These are phyloP conservation scores for Microsporum ferrugineum DNA, from an alignment of 2,329 filamentous ascomycete species.

Conservation along the genomic window DNA sequence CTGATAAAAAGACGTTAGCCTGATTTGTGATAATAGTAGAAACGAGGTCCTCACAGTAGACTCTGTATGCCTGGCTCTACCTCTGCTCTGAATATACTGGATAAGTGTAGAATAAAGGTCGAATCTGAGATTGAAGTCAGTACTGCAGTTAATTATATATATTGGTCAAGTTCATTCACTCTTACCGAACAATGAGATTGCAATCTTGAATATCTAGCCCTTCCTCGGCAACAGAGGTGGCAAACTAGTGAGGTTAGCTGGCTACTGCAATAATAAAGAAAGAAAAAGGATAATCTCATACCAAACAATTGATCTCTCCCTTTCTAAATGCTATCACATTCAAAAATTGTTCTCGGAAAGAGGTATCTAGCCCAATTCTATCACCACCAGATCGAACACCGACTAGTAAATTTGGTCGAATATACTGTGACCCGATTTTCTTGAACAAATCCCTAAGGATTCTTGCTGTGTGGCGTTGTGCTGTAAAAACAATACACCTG, in stretches of 20 bases:
- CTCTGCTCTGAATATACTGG: slow-evolving; percentile 86
- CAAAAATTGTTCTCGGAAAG: slow-evolving; percentile 62
- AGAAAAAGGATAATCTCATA: slow-evolving; percentile 11
- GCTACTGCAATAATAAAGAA: background rate
- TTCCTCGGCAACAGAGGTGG: slow-evolving; percentile 55
- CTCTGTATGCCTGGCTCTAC: slow-evolving; percentile 63
- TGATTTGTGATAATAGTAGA: background rate
- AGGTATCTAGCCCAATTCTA: slow-evolving; percentile 49
- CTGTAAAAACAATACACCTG: slow-evolving; percentile 80
- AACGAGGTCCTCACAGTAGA: slow-evolving; percentile 43
- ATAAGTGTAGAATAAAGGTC: slow-evolving; percentile 84
- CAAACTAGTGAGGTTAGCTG: slow-evolving; percentile 34
- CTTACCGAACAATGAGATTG: slow-evolving; percentile 48
- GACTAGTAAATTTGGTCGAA: slow-evolving; percentile 54
- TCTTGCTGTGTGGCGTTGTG: slow-evolving; percentile 64
- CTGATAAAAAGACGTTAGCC: slow-evolving; percentile 14
- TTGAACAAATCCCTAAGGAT: slow-evolving; percentile 59
- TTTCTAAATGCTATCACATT: slow-evolving; percentile 55
- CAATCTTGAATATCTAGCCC: slow-evolving; percentile 56
- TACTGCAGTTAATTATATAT: slow-evolving; percentile 32
- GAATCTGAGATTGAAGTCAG: slow-evolving; percentile 43
- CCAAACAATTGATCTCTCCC: slow-evolving; percentile 47
- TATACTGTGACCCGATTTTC: slow-evolving; percentile 44
- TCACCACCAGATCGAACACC: slow-evolving; percentile 40
- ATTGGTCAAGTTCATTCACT: background rate